Conservation (phyloP, 2,329 filamentous ascomycete genomes). For the Paecilomyces formosus region DNA sequence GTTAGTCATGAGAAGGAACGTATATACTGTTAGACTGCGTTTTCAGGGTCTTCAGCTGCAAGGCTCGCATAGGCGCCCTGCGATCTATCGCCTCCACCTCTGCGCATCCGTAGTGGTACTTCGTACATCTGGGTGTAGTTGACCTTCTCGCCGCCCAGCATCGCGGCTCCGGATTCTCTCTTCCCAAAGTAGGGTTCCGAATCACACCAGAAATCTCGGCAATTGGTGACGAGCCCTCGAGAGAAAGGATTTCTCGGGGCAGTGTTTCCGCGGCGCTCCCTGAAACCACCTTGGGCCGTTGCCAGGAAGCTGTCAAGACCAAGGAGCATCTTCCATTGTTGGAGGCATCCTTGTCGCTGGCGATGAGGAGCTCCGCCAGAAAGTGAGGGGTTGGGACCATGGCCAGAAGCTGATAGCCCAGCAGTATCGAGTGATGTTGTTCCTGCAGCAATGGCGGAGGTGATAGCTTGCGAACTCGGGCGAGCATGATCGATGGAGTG, state of each 20-base stretch:
- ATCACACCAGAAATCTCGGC: constrained; percentile 94
- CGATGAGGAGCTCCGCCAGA: constrained; percentile 43
- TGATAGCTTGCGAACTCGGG: constrained; percentile 52
- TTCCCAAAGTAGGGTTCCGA: constrained; percentile 71
- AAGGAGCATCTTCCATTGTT: constrained; percentile 75
- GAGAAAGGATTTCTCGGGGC: constrained; percentile 75
- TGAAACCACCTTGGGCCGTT: constrained; percentile 69
- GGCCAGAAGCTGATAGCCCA: constrained; percentile 60
- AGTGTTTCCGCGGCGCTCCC: constrained; percentile 37
- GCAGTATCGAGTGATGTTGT: constrained; percentile 58
- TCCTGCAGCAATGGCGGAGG: constrained; percentile 62
- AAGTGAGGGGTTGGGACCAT: constrained; percentile 53
- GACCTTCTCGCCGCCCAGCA: constrained; percentile 69
- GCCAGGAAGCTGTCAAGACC: constrained; percentile 92
- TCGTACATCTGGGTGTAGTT: constrained; percentile 92
- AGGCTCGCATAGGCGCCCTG: constrained; percentile 53
- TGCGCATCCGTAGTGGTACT: constrained; percentile 60
- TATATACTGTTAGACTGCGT: constrained; percentile 16
- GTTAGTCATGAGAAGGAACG: neutral
- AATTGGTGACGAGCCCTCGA: constrained; percentile 76
- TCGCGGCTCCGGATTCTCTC: constrained; percentile 64
- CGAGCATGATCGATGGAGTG: constrained; percentile 54
- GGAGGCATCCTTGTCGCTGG: constrained; percentile 55
- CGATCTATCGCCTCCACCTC: constrained; percentile 37
- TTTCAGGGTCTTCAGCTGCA: constrained; percentile 30